Percentiles rank a stretch among this genome's conserved stretches.
phyloP scores from a whole-genome alignment of 139 green algal genomes.

The Haematococcus lacustris region DNA sequence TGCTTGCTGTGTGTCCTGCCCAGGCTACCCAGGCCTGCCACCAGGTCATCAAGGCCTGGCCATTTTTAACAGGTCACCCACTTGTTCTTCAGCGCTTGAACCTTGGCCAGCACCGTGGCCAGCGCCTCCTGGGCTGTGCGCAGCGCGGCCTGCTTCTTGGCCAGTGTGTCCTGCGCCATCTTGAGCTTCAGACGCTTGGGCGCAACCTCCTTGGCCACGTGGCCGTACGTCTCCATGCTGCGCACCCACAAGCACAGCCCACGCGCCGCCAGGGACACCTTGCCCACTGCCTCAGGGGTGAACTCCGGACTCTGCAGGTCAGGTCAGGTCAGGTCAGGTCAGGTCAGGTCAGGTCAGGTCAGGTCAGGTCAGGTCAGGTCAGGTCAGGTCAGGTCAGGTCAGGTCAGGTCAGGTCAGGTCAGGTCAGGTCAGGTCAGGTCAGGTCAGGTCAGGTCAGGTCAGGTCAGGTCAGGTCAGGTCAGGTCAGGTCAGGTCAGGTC shows the following conservation, averaged over 20 bases:
- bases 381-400: too few species aligned
- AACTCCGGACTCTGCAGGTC: conserved; percentile 44
- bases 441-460: too few species aligned
- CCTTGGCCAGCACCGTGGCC: conserved; percentile 73
- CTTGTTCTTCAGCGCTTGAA: conserved; percentile 66
- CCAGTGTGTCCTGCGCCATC: conserved; percentile 48
- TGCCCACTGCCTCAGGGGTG: conserved; percentile 58
- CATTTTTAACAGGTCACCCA: conserved; percentile 5
- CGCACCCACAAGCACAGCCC: conserved; percentile 79
- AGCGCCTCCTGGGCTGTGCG: conserved; percentile 55
- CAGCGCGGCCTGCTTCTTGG: conserved; percentile 59
- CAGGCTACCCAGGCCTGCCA: too few species aligned
- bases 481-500: too few species aligned
- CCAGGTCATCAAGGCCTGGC: too few species aligned
- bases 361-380: too few species aligned
- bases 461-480: too few species aligned
- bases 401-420: too few species aligned
- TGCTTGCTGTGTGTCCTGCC: too few species aligned
- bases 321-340: too few species aligned
- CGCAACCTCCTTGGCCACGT: conserved; percentile 72
- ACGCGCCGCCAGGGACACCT: conserved; percentile 50
- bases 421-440: too few species aligned
- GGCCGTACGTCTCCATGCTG: conserved; percentile 77
- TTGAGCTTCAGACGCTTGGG: conserved; percentile 78
- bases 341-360: too few species aligned